Percentiles rank a stretch among this genome's conserved stretches.
These are phyloP conservation scores for Striga asiatica DNA, from an alignment of 257 asterid species.

Conservation along the genomic window DNA sequence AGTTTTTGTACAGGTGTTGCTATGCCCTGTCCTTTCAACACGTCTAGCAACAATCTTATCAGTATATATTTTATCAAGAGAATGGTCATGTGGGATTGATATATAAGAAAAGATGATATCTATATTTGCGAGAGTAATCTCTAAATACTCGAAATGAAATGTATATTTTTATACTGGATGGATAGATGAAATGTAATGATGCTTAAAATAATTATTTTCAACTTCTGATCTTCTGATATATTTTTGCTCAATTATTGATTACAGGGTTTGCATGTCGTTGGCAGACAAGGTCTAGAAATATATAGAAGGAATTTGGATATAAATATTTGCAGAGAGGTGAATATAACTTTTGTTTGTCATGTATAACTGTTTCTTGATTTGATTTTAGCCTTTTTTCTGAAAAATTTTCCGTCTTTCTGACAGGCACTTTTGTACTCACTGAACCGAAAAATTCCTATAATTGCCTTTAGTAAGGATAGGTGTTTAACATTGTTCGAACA, in stretches of 20 bases:
- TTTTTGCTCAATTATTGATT: conserved; percentile 16
- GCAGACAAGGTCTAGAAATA: conserved; percentile 86
- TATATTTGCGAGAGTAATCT: too few relatives aligned
- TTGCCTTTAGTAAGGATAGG: conserved; percentile 76
- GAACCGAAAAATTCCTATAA: conserved; percentile 65
- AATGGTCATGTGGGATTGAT: too few relatives aligned
- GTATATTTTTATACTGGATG: not conserved
- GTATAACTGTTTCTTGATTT: not conserved
- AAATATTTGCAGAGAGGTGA: conserved; percentile 67
- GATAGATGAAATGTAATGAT: not conserved
- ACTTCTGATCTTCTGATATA: conserved; percentile 6
- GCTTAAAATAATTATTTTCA: not conserved
- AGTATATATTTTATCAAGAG: too few relatives aligned
- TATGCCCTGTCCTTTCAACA: conserved; percentile 7
- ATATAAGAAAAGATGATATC: too few relatives aligned
- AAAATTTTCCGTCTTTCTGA: not conserved
- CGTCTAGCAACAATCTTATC: not conserved
- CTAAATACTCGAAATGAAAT: too few relatives aligned
- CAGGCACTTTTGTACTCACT: conserved; percentile 83
- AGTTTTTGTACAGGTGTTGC: conserved; percentile 77
- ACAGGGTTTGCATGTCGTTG: conserved; percentile 94
- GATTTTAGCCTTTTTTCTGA: not conserved
- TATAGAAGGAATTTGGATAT: conserved; percentile 69
- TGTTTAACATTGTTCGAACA: conserved; percentile 81
- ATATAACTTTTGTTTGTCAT: conserved; percentile 6